Conservation (phyloP, 805 yeast genomes). For the Huiozyma naganishii region DNA sequence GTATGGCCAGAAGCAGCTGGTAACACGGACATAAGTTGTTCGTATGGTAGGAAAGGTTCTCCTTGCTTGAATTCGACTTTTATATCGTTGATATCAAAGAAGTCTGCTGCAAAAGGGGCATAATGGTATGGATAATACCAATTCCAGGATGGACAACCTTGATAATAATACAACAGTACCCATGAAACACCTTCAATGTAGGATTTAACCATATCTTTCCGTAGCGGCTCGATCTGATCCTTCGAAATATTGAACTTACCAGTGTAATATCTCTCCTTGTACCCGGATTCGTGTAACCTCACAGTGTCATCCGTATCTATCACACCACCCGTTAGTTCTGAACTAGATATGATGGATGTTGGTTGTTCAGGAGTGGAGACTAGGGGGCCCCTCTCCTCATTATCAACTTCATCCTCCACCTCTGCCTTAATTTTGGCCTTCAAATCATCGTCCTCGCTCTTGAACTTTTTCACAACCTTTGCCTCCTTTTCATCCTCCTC, state of each 20-base stretch:
- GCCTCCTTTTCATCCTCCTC: constrained; percentile 8
- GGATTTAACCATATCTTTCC: constrained; percentile 50
- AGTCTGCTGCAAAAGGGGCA: constrained; percentile 94
- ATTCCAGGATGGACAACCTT: constrained; percentile 97
- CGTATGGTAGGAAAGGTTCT: constrained; percentile 79
- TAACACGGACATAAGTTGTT: constrained; percentile 87
- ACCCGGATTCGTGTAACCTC: constrained; percentile 79
- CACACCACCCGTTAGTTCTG: constrained; percentile 24
- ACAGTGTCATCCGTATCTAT: constrained; percentile 43
- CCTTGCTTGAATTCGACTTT: constrained; percentile 55
- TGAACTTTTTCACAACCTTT: constrained; percentile 8
- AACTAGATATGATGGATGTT: constrained; percentile 18
- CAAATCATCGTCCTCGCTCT: constrained; percentile 11
- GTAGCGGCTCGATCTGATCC: constrained; percentile 42
- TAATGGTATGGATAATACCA: constrained; percentile 97
- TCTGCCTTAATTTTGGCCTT: constrained; percentile 20
- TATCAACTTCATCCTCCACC: constrained; percentile 14
- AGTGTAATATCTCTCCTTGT: constrained; percentile 67
- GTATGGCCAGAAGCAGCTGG: constrained; percentile 91
- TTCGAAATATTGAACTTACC: constrained; percentile 55
- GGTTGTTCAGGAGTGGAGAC: constrained; percentile 1
- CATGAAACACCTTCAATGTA: constrained; percentile 96
- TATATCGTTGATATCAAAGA: constrained; percentile 40
- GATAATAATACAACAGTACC: constrained; percentile 88
- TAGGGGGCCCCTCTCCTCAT: constrained; percentile 5